Evolutionary conservation across 345 rosid species (phyloP).

Genomic region (Garcia nutans): DNA sequence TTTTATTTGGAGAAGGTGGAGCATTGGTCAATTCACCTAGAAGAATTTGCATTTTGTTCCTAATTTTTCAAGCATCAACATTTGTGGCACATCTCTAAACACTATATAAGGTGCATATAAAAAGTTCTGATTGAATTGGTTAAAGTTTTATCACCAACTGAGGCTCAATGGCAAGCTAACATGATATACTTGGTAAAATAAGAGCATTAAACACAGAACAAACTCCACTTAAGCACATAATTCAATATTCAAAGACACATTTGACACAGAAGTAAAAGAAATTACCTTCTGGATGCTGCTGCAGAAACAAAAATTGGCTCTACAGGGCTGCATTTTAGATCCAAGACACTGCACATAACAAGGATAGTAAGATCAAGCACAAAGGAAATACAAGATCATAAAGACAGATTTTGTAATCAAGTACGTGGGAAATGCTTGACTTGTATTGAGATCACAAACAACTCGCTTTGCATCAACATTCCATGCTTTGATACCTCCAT

Average conservation of each 20-base stretch:
- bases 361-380: constrained; percentile 15
- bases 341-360: constrained; percentile 53
- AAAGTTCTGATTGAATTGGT: neutral
- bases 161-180: neutral
- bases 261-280: neutral
- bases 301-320: constrained; percentile 79
- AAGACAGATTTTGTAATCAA: neutral
- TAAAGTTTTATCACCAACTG: neutral
- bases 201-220: neutral
- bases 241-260: neutral
- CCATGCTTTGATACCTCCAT: constrained; percentile 82
- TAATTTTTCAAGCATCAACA: too few relatives aligned
- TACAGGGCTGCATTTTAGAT: constrained; percentile 73
- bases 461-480: constrained; percentile 79
- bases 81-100: too few relatives aligned
- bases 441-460: constrained; percentile 68
- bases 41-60: too few relatives aligned
- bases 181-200: neutral
- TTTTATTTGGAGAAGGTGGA: neutral
- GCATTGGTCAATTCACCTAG: neutral
- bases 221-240: constrained; percentile 5
- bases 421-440: constrained; percentile 60
- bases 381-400: constrained; percentile 8
- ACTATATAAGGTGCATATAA: too few relatives aligned
- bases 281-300: constrained; percentile 57